Evolutionary conservation across 2,329 filamentous ascomycete species (phyloP).

Genomic region (Colletotrichum sp.): DNA sequence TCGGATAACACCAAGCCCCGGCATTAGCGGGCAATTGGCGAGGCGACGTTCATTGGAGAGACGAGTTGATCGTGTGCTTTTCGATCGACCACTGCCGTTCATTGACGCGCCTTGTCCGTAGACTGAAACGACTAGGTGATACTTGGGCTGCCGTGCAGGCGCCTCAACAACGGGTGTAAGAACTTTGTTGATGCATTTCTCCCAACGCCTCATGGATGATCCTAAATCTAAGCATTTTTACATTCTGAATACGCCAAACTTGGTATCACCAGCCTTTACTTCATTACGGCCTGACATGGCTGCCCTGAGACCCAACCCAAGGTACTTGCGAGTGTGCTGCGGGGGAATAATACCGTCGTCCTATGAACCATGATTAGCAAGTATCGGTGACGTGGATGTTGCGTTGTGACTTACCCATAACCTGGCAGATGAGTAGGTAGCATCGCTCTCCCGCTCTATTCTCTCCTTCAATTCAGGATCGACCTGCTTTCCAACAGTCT

Average conservation of each 20-base stretch:
- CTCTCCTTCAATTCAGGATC: conserved; percentile 82
- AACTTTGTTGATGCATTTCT: neutral
- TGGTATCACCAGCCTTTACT: conserved; percentile 65
- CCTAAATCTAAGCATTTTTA: conserved; percentile 40
- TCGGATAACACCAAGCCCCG: neutral
- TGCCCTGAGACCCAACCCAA: conserved; percentile 75
- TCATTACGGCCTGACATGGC: conserved; percentile 73
- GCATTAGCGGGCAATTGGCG: neutral
- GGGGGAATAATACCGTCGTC: conserved; percentile 83
- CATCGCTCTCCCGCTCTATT: conserved; percentile 91
- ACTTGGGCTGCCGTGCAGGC: neutral
- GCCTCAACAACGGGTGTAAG: neutral
- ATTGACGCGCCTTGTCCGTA: neutral
- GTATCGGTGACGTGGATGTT: neutral
- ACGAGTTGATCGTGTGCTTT: neutral
- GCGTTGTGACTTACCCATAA: conserved; percentile 71
- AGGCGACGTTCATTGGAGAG: neutral
- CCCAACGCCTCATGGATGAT: neutral
- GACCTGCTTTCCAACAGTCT: conserved; percentile 83
- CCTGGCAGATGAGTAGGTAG: conserved; percentile 84
- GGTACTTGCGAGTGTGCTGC: conserved; percentile 74
- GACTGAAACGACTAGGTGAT: neutral
- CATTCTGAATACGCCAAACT: conserved; percentile 86
- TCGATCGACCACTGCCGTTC: neutral
- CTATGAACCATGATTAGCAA: conserved; percentile 36